phyloP scores from a whole-genome alignment of 306 rosid genomes.

The Cucumis cinereus region DNA sequence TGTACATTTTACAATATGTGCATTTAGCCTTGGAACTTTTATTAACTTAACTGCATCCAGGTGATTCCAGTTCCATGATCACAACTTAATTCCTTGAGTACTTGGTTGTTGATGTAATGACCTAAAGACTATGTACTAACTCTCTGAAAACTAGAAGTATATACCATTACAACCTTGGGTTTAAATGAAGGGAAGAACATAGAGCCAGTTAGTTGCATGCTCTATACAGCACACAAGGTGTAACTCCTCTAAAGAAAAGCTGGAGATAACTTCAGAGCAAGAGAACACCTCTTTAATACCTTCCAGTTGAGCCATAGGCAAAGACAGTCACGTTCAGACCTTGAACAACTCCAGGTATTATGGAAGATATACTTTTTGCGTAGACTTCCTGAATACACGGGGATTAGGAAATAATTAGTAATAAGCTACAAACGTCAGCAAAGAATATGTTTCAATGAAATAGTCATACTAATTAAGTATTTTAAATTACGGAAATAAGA shows the following conservation, averaged over 20 bases:
- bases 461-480: not conserved
- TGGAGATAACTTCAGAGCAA: not conserved
- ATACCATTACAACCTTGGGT: not conserved
- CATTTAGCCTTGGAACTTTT: not conserved
- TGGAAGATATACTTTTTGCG: conserved; percentile 29
- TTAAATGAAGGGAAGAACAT: not conserved
- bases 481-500: not conserved
- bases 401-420: not conserved
- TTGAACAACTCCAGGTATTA: conserved; percentile 42
- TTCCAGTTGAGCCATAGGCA: conserved; percentile 61
- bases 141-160: not conserved
- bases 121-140: not conserved
- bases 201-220: not conserved
- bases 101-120: not conserved
- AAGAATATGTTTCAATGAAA: not conserved
- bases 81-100: not conserved
- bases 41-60: not conserved
- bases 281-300: conserved; percentile 21
- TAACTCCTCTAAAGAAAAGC: not conserved
- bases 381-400: conserved; percentile 36
- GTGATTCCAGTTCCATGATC: not conserved
- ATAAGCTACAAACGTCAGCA: not conserved
- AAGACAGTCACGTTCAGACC: conserved; percentile 56
- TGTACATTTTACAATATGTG: not conserved
- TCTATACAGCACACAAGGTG: not conserved